Conservation (phyloP, 2,329 filamentous ascomycete genomes). For the Claviceps fusiformis region DNA sequence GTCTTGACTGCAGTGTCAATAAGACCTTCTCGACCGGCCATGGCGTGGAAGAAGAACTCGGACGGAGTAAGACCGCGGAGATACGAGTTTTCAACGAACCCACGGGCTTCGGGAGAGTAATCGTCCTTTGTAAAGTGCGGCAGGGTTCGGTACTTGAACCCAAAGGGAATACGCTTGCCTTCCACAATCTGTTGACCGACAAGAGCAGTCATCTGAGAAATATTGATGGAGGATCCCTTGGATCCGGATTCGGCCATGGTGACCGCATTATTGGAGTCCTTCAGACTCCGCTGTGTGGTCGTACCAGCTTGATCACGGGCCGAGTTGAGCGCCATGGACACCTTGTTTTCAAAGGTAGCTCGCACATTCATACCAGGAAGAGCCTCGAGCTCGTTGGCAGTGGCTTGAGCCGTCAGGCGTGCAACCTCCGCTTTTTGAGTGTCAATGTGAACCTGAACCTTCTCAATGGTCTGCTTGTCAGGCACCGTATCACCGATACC, state of each 20-base stretch:
- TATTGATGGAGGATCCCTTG: conserved; percentile 98
- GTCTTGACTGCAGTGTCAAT: conserved; percentile 99
- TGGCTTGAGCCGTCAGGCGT: conserved; percentile 61
- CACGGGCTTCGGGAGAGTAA: conserved; percentile 91
- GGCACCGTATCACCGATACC: conserved; percentile 98
- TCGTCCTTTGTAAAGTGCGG: conserved; percentile 99
- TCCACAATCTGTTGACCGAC: conserved; percentile 98
- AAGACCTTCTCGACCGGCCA: conserved; percentile 99
- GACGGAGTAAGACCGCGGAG: conserved; percentile 86
- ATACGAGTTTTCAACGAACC: conserved; percentile 98
- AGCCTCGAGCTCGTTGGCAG: conserved; percentile 78
- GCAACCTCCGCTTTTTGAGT: conserved; percentile 72
- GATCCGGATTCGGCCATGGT: conserved; percentile 95
- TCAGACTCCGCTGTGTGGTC: conserved; percentile 79
- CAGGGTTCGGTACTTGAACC: conserved; percentile 94
- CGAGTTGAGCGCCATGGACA: conserved; percentile 84
- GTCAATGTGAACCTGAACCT: conserved; percentile 71
- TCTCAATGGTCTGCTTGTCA: conserved; percentile 68
- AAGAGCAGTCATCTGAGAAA: conserved; percentile 97
- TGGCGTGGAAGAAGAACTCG: conserved; percentile 99
- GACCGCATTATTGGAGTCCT: conserved; percentile 91
- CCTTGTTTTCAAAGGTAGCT: conserved; percentile 95
- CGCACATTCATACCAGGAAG: conserved; percentile 96
- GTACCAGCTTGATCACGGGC: conserved; percentile 95
- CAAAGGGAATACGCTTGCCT: conserved; percentile 96